Base-by-base conservation (phyloP, 805 yeast species). In the Candida glaebosa region DNA sequence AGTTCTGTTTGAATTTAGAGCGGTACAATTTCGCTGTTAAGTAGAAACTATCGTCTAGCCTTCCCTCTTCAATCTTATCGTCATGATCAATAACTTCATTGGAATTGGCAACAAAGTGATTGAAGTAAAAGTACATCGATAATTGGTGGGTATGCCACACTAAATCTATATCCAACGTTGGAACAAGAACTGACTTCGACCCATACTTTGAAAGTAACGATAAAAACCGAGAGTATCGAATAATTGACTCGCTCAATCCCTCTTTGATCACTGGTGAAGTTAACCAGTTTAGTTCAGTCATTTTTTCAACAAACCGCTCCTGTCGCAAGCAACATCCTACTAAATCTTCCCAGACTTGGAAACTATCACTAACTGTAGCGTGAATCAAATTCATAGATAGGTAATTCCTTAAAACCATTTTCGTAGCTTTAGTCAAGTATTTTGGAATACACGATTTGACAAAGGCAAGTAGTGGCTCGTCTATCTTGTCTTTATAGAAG, bases 61-160 rank as follows among this genome's bases (percentile, higher is more conserved):
- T 19, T 2, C 47, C 42, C 35, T 47, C 50, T 30, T 56, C 62
- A 9, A 59, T 41, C 41, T 52, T 56, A 41, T 58, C 63, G 31
- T 58, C 49, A 39, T 59, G 63, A 38, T 56, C 58, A 14, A 54
- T 43, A 5, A 45, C 42, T 9, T 45, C 20, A 1, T 8, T 14
- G 10, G 38, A 36, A 10, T 28, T 30, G n/a, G 30, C 20, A 2
- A 7, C 6, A 9, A 25, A 28, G 5, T 30, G 25, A 2, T 26
- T 31, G 16, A 41, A 19, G 33, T 44, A 44, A 33, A 26, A 18
- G 15, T 25, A 33, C 12, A 35, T 3, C 9, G 39, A 25, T 9
- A 44, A 25, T 22, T 42, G 46, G 22, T 43, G 49, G 5, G 49
- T 43, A 32, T 46, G 47, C 47, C 49, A 46, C 24, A 43, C 24